phyloP scores from a whole-genome alignment of 2,329 filamentous ascomycete genomes.

The Podosphaera leucotricha region DNA sequence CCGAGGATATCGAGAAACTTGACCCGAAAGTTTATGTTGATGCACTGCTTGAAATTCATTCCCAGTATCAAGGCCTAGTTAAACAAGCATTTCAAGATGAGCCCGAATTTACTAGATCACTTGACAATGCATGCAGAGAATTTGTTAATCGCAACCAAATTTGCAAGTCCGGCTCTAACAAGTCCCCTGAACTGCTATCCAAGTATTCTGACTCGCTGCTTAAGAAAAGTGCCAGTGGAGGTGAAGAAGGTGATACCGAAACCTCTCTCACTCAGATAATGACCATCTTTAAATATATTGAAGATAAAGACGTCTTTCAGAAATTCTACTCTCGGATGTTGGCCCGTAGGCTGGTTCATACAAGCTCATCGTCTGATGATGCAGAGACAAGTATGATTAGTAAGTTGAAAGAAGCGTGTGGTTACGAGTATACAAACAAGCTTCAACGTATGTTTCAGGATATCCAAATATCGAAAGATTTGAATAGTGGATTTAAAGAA shows the following conservation, averaged over 20 bases:
- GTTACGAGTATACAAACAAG: constrained; percentile 98
- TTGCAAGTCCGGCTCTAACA: constrained; percentile 80
- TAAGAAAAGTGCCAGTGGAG: constrained; percentile 78
- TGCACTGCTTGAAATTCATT: constrained; percentile 80
- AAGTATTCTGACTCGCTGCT: constrained; percentile 87
- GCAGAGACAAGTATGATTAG: constrained; percentile 98
- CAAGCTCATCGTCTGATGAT: constrained; percentile 86
- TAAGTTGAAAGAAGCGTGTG: constrained; percentile 95
- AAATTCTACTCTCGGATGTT: constrained; percentile 98
- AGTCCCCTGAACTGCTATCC: constrained; percentile 80
- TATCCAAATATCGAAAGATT: constrained; percentile 95
- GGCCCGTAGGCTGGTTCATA: constrained; percentile 81
- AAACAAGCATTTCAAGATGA: constrained; percentile 86
- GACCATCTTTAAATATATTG: constrained; percentile 99
- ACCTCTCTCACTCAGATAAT: constrained; percentile 77
- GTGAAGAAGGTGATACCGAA: constrained; percentile 85
- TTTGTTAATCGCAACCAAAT: constrained; percentile 97
- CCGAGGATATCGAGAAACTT: constrained; percentile 65
- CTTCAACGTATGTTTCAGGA: constrained; percentile 99
- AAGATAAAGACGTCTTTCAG: constrained; percentile 99
- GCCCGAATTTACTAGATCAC: constrained; percentile 82
- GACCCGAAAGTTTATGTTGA: constrained; percentile 96
- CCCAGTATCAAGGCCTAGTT: constrained; percentile 75
- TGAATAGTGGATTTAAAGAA: constrained; percentile 73
- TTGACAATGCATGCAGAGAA: constrained; percentile 92